A percentile compares a stretch with the other conserved stretches of the same genome.
phyloP scores from a whole-genome alignment of 2,329 filamentous ascomycete genomes.

The Claviceps paspali region DNA sequence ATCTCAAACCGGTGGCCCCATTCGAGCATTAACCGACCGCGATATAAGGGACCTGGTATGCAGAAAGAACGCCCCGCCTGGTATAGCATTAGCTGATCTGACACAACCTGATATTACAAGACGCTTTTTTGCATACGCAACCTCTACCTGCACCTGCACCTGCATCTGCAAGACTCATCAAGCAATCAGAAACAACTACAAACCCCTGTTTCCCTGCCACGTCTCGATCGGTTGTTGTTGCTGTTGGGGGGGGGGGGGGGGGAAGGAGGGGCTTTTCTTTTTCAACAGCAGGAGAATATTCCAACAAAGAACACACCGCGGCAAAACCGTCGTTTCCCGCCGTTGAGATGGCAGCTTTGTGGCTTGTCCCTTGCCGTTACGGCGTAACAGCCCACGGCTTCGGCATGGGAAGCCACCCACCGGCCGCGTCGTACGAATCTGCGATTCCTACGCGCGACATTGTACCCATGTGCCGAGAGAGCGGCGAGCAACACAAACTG shows the following conservation, averaged over 20 bases:
- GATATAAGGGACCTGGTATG: not conserved
- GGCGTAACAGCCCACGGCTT: not conserved
- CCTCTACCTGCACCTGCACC: not conserved
- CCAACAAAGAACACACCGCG: no score
- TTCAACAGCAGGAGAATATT: no score
- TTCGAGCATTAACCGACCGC: not conserved
- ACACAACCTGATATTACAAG: no score
- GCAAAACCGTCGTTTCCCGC: conserved; percentile 1
- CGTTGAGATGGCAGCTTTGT: not conserved
- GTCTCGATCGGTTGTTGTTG: no score
- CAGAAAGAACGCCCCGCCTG: not conserved
- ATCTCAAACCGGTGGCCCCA: not conserved
- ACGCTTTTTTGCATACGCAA: not conserved
- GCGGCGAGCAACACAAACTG: no score
- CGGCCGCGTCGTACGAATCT: not conserved
- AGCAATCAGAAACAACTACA: no score
- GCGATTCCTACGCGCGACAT: not conserved
- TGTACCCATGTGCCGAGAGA: not conserved
- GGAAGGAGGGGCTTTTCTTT: no score
- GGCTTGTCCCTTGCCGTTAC: not conserved
- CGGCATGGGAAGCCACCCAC: no score
- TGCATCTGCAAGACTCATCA: not conserved
- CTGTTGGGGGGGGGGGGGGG: no score
- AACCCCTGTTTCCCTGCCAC: no score
- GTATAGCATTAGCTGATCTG: not conserved